Percentiles rank a stretch among this genome's conserved stretches.
Evolutionary conservation across 495 filamentous ascomycete species (phyloP).

Genomic region (Pyrenula massariospora): DNA sequence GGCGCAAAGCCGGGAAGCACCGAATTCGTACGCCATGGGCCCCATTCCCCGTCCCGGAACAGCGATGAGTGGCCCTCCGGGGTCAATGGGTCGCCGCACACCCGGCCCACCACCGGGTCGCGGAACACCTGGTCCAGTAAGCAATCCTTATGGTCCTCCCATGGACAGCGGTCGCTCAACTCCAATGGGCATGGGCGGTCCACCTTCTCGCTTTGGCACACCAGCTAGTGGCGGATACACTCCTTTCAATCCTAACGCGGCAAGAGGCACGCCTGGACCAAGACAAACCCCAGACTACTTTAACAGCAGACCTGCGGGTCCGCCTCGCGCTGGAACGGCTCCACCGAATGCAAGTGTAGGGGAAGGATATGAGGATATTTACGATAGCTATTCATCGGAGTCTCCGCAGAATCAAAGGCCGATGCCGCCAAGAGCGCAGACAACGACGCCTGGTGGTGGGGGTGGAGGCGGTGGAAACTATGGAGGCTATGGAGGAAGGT

Average conservation of each 20-base stretch:
- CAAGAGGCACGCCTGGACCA: background rate
- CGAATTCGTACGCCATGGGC: background rate
- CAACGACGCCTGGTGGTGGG: background rate
- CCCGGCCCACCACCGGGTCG: background rate
- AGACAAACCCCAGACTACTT: background rate
- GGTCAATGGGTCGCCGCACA: background rate
- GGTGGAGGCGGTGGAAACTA: no score
- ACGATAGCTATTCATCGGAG: background rate
- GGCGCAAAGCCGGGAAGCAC: background rate
- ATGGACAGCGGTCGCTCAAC: background rate
- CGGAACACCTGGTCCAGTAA: background rate
- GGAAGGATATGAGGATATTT: background rate
- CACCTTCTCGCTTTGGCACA: background rate
- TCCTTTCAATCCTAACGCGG: background rate
- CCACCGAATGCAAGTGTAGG: background rate
- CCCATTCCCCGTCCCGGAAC: conserved; percentile 9
- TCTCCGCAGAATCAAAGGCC: background rate
- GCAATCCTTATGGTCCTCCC: background rate
- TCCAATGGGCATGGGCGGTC: background rate
- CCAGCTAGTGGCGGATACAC: background rate
- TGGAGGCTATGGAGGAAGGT: no score
- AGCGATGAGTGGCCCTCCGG: conserved; percentile 2
- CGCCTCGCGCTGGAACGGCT: background rate
- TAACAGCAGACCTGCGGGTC: background rate
- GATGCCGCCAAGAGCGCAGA: background rate